phyloP scores from a whole-genome alignment of 2,329 filamentous ascomycete genomes.

The Xenoacremonium recifei region DNA sequence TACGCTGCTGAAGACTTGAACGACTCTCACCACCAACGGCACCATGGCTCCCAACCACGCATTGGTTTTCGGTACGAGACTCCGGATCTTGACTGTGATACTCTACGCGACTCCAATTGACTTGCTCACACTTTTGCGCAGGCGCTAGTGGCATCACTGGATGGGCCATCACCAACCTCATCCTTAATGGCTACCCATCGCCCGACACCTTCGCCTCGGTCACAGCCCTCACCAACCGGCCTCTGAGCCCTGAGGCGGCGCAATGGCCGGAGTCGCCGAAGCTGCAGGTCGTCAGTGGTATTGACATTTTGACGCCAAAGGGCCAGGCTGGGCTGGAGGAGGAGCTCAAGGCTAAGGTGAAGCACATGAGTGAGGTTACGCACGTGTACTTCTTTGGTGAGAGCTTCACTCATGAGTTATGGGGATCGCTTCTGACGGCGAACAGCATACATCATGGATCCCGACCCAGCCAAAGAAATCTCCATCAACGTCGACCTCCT shows the following conservation, averaged over 20 bases:
- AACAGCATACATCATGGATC: constrained; percentile 34
- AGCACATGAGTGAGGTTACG: constrained; percentile 35
- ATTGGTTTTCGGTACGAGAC: constrained; percentile 19
- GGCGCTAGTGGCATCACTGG: constrained; percentile 49
- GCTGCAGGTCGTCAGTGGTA: constrained; percentile 32
- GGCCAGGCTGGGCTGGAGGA: constrained; percentile 29
- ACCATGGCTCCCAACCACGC: constrained; percentile 20
- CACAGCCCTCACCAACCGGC: constrained; percentile 47
- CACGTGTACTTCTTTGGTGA: constrained; percentile 43
- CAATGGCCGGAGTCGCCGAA: constrained; percentile 30
- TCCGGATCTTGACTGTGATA: too few species aligned
- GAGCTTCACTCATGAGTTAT: constrained; percentile 1
- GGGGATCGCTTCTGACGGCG: neutral
- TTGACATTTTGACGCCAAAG: constrained; percentile 32
- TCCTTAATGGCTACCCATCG: constrained; percentile 43
- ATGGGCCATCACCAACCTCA: constrained; percentile 48
- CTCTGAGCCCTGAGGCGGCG: constrained; percentile 26
- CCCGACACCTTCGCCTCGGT: constrained; percentile 42
- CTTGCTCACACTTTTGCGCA: too few species aligned
- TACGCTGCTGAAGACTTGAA: too few species aligned
- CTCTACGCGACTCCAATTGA: too few species aligned
- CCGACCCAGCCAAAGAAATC: constrained; percentile 30
- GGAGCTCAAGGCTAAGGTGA: constrained; percentile 32
- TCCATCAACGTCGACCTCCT: constrained; percentile 37
- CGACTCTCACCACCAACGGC: too few species aligned